Evolutionary conservation across 2,329 filamentous ascomycete genomes (phyloP).

Genomic region (Phyllosticta capitalensis): DNA sequence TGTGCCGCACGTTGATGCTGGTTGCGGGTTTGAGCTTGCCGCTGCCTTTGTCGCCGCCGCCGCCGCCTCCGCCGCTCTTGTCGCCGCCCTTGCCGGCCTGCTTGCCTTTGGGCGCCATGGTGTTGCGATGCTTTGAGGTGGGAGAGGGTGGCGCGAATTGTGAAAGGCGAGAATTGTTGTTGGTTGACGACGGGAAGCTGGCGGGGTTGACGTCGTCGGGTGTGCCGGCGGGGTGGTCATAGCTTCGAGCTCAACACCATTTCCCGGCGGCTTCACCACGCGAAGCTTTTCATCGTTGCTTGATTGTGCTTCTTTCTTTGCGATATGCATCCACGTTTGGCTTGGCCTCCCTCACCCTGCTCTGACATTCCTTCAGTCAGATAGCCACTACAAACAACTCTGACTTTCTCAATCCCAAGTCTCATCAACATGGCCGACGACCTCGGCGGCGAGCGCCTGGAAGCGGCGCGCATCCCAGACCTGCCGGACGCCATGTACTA

Average conservation of each 20-base stretch:
- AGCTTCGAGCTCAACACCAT: neutral
- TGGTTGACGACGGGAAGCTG: too few species aligned
- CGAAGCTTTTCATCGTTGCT: neutral
- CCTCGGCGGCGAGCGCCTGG: slow-evolving; percentile 7
- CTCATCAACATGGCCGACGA: slow-evolving; percentile 1
- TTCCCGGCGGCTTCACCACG: neutral
- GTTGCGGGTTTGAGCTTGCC: slow-evolving; percentile 52
- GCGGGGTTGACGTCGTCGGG: neutral
- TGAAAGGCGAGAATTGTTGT: neutral
- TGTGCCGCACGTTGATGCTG: slow-evolving; percentile 65
- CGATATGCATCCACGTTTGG: neutral
- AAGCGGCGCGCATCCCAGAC: slow-evolving; percentile 33
- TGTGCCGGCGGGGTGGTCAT: slow-evolving; percentile 1
- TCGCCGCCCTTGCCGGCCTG: neutral
- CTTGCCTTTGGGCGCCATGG: slow-evolving; percentile 9
- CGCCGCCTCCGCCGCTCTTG: slow-evolving; percentile 12
- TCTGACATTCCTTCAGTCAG: neutral
- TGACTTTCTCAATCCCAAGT: neutral
- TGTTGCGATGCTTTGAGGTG: neutral
- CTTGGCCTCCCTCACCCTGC: neutral
- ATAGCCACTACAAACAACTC: neutral
- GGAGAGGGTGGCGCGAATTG: neutral
- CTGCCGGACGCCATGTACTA: slow-evolving; percentile 68
- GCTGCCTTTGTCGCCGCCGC: slow-evolving; percentile 30
- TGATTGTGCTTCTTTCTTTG: neutral